Conservation (phyloP, 495 filamentous ascomycete genomes). For the Pyrenula aspistea region DNA sequence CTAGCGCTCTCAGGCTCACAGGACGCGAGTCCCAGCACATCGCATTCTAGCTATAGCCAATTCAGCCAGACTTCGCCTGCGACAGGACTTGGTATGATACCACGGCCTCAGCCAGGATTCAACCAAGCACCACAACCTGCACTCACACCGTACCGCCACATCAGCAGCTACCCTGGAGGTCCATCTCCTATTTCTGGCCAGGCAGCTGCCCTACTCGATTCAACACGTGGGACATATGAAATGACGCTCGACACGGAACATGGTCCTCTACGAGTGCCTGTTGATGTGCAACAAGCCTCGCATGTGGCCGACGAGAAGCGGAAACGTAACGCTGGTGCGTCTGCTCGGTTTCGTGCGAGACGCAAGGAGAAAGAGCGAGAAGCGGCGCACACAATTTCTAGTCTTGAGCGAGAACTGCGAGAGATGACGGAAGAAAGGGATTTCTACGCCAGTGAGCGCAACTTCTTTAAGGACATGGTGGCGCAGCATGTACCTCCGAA, state of each 20-base stretch:
- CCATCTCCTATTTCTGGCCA: constrained; percentile 10
- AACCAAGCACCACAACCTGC: constrained; percentile 10
- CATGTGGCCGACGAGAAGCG: constrained; percentile 83
- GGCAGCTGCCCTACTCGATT: constrained; percentile 10
- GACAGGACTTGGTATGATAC: constrained; percentile 12
- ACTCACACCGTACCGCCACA: constrained; percentile 4
- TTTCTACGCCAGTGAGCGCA: constrained; percentile 45
- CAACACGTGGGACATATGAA: constrained; percentile 11
- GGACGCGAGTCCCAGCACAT: constrained; percentile 43
- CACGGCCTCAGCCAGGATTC: constrained; percentile 11
- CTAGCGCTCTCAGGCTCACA: constrained; percentile 32
- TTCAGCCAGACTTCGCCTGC: constrained; percentile 35
- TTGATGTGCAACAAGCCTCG: constrained; percentile 71
- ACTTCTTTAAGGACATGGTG: constrained; percentile 55
- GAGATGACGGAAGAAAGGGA: constrained; percentile 40
- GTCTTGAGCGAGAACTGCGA: constrained; percentile 48
- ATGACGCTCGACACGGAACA: constrained; percentile 20
- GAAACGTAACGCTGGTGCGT: constrained; percentile 87
- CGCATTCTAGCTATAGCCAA: constrained; percentile 36
- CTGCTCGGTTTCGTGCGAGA: constrained; percentile 74
- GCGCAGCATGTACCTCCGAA: constrained; percentile 34
- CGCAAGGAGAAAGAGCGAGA: constrained; percentile 81
- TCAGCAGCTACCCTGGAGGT: background rate
- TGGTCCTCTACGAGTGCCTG: constrained; percentile 47
- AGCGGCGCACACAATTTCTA: constrained; percentile 39